These are phyloP conservation scores for Mucor irregularis DNA, from an alignment of 371 early-diverging fungal genomes.

Conservation along the genomic window DNA sequence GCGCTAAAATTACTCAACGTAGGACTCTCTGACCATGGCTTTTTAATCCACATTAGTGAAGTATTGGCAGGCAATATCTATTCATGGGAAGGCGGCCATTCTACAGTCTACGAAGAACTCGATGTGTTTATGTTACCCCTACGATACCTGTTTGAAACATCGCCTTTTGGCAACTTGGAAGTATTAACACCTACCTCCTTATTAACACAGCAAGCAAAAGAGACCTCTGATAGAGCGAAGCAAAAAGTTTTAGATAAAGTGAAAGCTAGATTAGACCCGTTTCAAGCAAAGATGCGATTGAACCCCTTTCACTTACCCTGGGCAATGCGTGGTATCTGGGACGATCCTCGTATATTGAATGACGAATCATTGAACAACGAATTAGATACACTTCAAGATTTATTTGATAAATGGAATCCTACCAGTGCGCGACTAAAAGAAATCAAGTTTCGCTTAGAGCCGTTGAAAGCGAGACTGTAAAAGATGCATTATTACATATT, in stretches of 20 bases:
- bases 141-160: conserved; percentile 39
- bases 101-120: conserved; percentile 86
- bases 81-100: conserved; percentile 85
- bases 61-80: conserved; percentile 84
- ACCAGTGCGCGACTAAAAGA: conserved; percentile 68
- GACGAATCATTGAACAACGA: conserved; percentile 56
- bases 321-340: conserved; percentile 81
- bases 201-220: not conserved
- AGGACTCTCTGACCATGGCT: conserved; percentile 82
- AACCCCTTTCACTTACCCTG: conserved; percentile 91
- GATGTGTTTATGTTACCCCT: conserved; percentile 75
- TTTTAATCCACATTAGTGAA: conserved; percentile 82
- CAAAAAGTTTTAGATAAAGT: conserved; percentile 7
- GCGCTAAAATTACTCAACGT: conserved; percentile 80
- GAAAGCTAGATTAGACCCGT: conserved; percentile 36
- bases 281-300: conserved; percentile 52
- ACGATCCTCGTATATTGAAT: conserved; percentile 60
- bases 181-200: not conserved
- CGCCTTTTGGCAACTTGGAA: conserved; percentile 20
- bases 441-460: conserved; percentile 84
- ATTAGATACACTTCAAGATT: conserved; percentile 54
- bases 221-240: not conserved
- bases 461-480: conserved; percentile 47
- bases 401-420: conserved; percentile 82
- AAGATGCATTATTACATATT: not conserved